These are phyloP conservation scores for Mrakia gelida DNA, from an alignment of 768 basidiomycete species.

Conservation along the genomic window DNA sequence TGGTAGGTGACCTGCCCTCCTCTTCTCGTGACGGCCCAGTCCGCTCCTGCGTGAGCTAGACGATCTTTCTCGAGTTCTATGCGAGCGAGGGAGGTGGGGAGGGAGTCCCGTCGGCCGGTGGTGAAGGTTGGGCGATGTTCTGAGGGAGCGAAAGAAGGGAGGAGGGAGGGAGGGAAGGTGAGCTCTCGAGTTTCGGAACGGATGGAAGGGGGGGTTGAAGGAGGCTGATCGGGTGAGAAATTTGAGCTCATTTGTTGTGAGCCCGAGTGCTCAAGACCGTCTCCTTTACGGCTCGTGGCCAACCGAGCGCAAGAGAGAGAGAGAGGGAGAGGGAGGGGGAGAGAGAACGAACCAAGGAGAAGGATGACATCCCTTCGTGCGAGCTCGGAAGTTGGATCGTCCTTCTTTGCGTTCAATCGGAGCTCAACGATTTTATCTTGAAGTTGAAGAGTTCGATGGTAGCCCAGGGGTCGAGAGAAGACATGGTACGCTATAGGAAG, in stretches of 20 bases:
- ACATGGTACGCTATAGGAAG: constrained; percentile 69
- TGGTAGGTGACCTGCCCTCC: constrained; percentile 96
- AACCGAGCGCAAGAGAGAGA: background rate
- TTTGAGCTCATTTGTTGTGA: constrained; percentile 1
- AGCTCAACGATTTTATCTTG: constrained; percentile 44
- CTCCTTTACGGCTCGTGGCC: no score
- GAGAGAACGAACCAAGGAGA: constrained; percentile 41
- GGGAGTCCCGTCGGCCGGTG: constrained; percentile 74
- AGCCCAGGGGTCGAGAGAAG: constrained; percentile 74
- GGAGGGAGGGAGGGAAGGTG: background rate
- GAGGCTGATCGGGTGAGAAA: constrained; percentile 22
- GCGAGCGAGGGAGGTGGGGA: constrained; percentile 35
- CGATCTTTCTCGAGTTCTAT: constrained; percentile 59
- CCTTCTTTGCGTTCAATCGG: constrained; percentile 33
- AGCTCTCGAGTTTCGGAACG: background rate
- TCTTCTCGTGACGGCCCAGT: constrained; percentile 73
- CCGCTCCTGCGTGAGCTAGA: constrained; percentile 73
- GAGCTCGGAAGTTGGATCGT: constrained; percentile 33
- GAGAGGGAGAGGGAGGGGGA: background rate
- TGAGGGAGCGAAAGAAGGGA: constrained; percentile 52
- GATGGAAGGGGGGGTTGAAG: background rate
- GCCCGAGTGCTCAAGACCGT: no score
- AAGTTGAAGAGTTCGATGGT: constrained; percentile 57
- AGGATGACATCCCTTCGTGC: constrained; percentile 42
- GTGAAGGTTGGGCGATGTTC: constrained; percentile 95